A percentile compares a stretch with the other conserved stretches of the same genome.
These are phyloP conservation scores for Exobasidium rhododendri DNA, from an alignment of 1,284 basidiomycete genomes.

Conservation along the genomic window DNA sequence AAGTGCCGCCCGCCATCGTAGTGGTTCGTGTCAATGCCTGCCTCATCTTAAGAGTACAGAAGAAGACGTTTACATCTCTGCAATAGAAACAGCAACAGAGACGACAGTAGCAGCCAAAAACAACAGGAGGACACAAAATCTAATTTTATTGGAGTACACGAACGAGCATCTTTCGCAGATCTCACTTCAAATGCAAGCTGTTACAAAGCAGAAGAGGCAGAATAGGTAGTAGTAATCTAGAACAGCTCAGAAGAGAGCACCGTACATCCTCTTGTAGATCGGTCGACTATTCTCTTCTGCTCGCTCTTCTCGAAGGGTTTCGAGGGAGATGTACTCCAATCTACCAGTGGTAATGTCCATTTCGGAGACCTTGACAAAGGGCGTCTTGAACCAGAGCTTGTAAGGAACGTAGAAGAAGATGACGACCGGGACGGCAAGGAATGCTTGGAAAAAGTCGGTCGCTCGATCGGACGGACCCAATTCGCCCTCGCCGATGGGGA, in stretches of 20 bases:
- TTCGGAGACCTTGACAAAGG: conserved; percentile 32
- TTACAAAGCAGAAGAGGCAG: no score
- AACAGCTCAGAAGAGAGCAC: conserved; percentile 43
- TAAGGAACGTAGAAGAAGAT: conserved; percentile 25
- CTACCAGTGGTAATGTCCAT: conserved; percentile 51
- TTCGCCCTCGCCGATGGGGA: conserved; percentile 46
- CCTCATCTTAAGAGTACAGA: no score
- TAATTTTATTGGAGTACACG: no score
- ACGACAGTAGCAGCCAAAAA: no score
- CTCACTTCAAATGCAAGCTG: no score
- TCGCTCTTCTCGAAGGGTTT: conserved; percentile 46
- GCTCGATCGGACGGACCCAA: conserved; percentile 45
- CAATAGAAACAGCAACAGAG: no score
- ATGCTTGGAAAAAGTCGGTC: conserved; percentile 58
- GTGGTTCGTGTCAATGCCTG: no score
- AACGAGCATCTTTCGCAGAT: no score
- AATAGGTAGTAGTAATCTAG: no score
- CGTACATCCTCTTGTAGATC: conserved; percentile 32
- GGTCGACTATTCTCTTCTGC: conserved; percentile 37
- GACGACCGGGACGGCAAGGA: conserved; percentile 54
- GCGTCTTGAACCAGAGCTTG: conserved; percentile 37
- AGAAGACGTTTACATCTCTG: no score
- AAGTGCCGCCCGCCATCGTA: no score
- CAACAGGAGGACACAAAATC: no score
- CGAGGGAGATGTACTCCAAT: conserved; percentile 37